Evolutionary conservation across 768 basidiomycete species (phyloP).

Genomic region (Cubamyces lactineus): DNA sequence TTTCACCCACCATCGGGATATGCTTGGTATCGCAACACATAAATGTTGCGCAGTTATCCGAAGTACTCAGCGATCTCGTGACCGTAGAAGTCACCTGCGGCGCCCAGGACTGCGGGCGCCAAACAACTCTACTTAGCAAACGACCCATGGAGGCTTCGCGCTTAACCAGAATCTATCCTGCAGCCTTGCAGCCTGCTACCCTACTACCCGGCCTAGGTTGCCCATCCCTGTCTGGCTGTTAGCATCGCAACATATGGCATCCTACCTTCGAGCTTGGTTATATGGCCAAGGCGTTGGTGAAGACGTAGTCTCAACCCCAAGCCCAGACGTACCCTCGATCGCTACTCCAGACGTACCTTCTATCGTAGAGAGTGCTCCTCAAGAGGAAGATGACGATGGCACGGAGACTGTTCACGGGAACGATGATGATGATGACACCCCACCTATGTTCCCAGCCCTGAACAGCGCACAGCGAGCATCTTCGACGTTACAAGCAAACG

Average conservation of each 20-base stretch:
- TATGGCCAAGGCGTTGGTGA: constrained; percentile 27
- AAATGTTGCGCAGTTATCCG: no score
- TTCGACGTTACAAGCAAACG: constrained; percentile 31
- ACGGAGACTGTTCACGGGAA: constrained; percentile 42
- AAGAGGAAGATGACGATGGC: constrained; percentile 41
- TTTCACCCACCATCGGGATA: no score
- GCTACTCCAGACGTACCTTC: constrained; percentile 37
- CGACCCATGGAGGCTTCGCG: background rate
- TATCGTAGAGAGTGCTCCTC: constrained; percentile 42
- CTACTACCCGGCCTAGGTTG: no score
- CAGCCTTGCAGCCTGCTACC: no score
- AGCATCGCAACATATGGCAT: constrained; percentile 44
- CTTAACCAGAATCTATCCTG: background rate
- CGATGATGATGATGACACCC: constrained; percentile 47
- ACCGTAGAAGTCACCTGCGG: background rate
- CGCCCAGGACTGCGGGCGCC: background rate
- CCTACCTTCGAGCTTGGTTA: constrained; percentile 66
- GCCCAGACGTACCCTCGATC: no score
- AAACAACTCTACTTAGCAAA: background rate
- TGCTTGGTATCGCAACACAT: no score
- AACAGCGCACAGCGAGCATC: constrained; percentile 70
- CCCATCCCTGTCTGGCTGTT: background rate
- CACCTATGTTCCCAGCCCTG: constrained; percentile 75
- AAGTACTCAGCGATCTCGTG: no score
- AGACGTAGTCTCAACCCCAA: constrained; percentile 10